These are phyloP conservation scores for Aspergillus egyptiacus DNA, from an alignment of 495 filamentous ascomycete genomes.

Conservation along the genomic window DNA sequence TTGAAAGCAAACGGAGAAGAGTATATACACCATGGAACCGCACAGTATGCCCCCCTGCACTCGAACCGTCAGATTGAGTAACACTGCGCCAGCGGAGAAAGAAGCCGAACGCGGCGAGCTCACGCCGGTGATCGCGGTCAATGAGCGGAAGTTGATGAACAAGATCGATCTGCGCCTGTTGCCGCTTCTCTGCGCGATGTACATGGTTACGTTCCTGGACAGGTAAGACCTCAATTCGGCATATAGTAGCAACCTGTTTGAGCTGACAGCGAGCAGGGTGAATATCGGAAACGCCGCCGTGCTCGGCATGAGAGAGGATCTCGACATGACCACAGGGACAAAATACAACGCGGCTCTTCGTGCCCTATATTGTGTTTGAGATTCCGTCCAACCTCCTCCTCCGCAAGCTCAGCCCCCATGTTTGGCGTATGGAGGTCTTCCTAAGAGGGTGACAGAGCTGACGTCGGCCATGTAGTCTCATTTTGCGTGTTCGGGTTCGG, in stretches of 20 bases:
- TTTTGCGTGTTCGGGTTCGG: constrained; percentile 76
- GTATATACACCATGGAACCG: neutral
- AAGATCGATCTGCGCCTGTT: constrained; percentile 71
- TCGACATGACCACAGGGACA: constrained; percentile 42
- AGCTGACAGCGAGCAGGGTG: too few relatives aligned
- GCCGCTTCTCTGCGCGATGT: constrained; percentile 69
- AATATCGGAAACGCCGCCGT: constrained; percentile 57
- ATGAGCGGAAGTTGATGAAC: constrained; percentile 57
- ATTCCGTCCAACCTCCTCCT: constrained; percentile 60
- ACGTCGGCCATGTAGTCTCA: constrained; percentile 37
- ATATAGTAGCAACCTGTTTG: too few relatives aligned
- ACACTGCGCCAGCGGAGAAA: neutral
- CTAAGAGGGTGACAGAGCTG: neutral
- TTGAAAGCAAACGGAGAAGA: too few relatives aligned
- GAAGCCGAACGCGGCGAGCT: neutral
- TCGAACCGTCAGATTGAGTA: neutral
- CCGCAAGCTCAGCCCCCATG: constrained; percentile 55
- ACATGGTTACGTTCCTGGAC: constrained; percentile 75
- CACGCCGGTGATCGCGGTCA: constrained; percentile 22
- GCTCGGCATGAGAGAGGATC: constrained; percentile 50
- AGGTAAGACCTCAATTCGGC: constrained; percentile 36
- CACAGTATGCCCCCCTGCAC: neutral
- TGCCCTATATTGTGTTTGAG: constrained; percentile 58
- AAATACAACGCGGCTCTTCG: constrained; percentile 57
- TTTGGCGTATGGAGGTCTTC: constrained; percentile 36